Conservation (phyloP, 2,329 filamentous ascomycete genomes). For the Exserohilum rostratum region DNA sequence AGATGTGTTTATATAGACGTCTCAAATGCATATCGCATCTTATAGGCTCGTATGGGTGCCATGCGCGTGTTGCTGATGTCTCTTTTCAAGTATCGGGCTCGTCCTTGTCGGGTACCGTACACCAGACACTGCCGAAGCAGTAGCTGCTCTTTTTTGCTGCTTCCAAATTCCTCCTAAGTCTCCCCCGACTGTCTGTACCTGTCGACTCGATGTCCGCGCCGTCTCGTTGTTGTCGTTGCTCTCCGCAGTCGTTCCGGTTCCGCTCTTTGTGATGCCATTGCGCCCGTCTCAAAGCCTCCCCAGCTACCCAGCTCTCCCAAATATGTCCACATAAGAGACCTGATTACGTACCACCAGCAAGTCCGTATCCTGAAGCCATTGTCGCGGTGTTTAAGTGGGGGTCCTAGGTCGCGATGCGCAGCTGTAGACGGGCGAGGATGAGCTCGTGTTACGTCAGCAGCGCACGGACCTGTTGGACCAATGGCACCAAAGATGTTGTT, state of each 20-base stretch:
- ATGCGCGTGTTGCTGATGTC: not conserved
- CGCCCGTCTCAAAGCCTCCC: slow-evolving; percentile 11
- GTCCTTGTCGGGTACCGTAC: not conserved
- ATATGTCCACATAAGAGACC: not conserved
- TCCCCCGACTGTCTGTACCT: not conserved
- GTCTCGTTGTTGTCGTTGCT: slow-evolving; percentile 2
- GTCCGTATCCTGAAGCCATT: slow-evolving; percentile 84
- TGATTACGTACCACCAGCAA: slow-evolving; percentile 72
- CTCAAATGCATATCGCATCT: not conserved
- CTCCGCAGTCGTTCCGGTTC: slow-evolving; percentile 10
- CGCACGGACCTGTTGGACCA: slow-evolving; percentile 1
- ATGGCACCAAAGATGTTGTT: not conserved
- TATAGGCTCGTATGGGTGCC: not conserved
- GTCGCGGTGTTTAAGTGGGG: slow-evolving; percentile 43
- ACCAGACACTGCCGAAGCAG: not conserved
- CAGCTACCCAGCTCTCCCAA: slow-evolving; percentile 11
- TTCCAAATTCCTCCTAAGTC: too few species aligned
- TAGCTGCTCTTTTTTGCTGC: fast-evolving
- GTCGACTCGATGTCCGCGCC: not conserved
- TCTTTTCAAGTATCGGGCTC: not conserved
- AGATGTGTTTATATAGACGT: fast-evolving
- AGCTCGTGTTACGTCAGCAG: slow-evolving; percentile 17
- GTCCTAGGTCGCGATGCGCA: slow-evolving; percentile 14
- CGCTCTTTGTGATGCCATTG: slow-evolving; percentile 29
- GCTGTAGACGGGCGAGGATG: slow-evolving; percentile 13